Base-by-base conservation (phyloP, 805 yeast species). In the Candida peoriensis region DNA sequence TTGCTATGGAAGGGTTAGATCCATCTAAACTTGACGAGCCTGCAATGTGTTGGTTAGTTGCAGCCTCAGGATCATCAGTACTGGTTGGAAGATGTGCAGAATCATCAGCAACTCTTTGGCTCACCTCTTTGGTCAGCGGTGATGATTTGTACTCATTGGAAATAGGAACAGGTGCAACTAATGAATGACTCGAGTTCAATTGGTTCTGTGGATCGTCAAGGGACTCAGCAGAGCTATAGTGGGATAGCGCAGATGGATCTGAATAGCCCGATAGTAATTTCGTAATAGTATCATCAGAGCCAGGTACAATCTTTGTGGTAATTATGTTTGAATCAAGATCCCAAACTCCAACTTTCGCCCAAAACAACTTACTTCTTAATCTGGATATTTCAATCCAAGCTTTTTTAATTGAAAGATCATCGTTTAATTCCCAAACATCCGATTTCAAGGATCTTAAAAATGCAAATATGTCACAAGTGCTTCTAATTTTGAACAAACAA, bases 311-410 rank as follows among this genome's bases (percentile, higher is more conserved):
- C 26, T 60, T 64, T 6, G 59, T 63, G 25, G 67, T 53, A 14
- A 48, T 28, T 8, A 55, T 46, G 26, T 52, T 57, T 3, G 33
- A 23, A 21, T 64, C 70, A 4, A 60, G 55, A 38, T 80, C 84
- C 89, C 90, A 83, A 20, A 78, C 69, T 6, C 97, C 97, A 16
- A 81, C 57, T 43, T 86, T 77, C 8, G 94, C 68, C 90, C 95
- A 90, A 60, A 81, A 85, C 44, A 89, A 66, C 52, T 81, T 80
- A 27, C 75, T 73, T 35, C 95, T 72, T 15, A 86, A 65, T 47
- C 78, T 71, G 24, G 73, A 61, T 23, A 79, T 56, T 47, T 78
- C 84, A 20, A 70, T 60, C 83, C 95, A 89, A 8, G 76, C 74
- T 38, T 72, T 66, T 38, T 61, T 65, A 20, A 64, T 52, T 33